Conservation (phyloP, 2,329 filamentous ascomycete genomes). For the Ceratocystis destructans region DNA sequence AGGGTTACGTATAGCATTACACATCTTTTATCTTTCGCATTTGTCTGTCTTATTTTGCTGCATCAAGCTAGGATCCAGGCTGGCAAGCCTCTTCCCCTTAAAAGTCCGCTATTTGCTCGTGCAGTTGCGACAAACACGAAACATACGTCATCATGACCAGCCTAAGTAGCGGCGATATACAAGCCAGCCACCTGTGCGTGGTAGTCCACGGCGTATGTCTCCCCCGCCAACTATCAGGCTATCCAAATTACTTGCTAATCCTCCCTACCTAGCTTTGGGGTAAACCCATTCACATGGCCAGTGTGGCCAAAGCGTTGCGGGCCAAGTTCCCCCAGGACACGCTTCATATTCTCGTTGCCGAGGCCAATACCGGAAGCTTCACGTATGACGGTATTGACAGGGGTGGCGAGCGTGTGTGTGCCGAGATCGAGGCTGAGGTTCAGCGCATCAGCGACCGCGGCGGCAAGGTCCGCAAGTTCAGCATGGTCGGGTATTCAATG, state of each 20-base stretch:
- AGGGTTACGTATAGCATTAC: not conserved
- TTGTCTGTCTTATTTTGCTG: not conserved
- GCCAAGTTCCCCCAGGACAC: slow-evolving; percentile 46
- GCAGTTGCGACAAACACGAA: not conserved
- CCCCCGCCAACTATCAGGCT: not conserved
- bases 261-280: slow-evolving; percentile 51
- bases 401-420: slow-evolving; percentile 52
- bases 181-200: slow-evolving; percentile 60
- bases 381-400: slow-evolving; percentile 58
- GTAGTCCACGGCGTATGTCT: slow-evolving; percentile 58
- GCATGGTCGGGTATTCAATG: slow-evolving; percentile 77
- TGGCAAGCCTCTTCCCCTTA: not conserved
- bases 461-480: slow-evolving; percentile 64
- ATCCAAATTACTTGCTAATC: slow-evolving; percentile 19
- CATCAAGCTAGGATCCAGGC: not conserved
- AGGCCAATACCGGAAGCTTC: slow-evolving; percentile 59
- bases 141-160: slow-evolving; percentile 21
- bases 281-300: slow-evolving; percentile 58
- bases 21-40: not conserved
- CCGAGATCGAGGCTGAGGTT: slow-evolving; percentile 53
- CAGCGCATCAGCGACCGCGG: slow-evolving; percentile 45
- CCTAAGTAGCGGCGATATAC: slow-evolving; percentile 37
- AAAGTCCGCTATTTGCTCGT: not conserved
- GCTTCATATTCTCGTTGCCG: slow-evolving; percentile 56
- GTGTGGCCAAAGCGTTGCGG: slow-evolving; percentile 51